Conservation (phyloP, 441 rosid genomes). For the Corymbia citriodora region DNA sequence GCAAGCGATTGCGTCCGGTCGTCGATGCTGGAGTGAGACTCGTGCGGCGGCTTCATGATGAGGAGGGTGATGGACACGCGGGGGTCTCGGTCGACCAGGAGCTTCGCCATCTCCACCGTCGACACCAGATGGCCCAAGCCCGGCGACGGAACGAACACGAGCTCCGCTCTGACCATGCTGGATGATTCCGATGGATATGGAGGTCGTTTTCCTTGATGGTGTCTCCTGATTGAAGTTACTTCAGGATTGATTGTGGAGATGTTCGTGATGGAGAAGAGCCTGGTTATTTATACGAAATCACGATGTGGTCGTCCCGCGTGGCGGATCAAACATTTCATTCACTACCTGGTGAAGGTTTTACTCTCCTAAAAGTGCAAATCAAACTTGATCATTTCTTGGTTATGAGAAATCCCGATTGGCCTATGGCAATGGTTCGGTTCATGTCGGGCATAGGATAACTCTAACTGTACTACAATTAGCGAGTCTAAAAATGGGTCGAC, state of each 20-base stretch:
- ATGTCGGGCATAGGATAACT: too few species aligned
- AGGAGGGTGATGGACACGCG: not conserved
- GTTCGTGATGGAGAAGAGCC: not conserved
- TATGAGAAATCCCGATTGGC: too few species aligned
- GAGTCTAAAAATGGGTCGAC: too few species aligned
- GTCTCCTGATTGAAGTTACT: not conserved
- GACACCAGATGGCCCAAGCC: not conserved
- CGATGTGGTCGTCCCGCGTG: not conserved
- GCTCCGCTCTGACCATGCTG: not conserved
- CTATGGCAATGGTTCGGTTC: too few species aligned
- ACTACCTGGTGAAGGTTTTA: too few species aligned
- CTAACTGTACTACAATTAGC: too few species aligned
- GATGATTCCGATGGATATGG: not conserved
- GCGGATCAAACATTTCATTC: not conserved
- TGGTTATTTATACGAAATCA: not conserved
- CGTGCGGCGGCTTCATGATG: not conserved
- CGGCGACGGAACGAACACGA: slow-evolving; percentile 3
- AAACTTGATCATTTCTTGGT: too few species aligned
- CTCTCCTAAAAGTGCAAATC: too few species aligned
- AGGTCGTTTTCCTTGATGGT: not conserved
- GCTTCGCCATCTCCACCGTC: slow-evolving; percentile 4
- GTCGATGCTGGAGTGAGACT: not conserved
- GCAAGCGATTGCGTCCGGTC: not conserved
- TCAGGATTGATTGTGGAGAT: not conserved
- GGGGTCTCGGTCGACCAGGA: not conserved